Evolutionary conservation across 2,329 filamentous ascomycete genomes (phyloP), one percentile per base, ranked within the genome.

Genomic region (Didymosphaeria variabile): DNA sequence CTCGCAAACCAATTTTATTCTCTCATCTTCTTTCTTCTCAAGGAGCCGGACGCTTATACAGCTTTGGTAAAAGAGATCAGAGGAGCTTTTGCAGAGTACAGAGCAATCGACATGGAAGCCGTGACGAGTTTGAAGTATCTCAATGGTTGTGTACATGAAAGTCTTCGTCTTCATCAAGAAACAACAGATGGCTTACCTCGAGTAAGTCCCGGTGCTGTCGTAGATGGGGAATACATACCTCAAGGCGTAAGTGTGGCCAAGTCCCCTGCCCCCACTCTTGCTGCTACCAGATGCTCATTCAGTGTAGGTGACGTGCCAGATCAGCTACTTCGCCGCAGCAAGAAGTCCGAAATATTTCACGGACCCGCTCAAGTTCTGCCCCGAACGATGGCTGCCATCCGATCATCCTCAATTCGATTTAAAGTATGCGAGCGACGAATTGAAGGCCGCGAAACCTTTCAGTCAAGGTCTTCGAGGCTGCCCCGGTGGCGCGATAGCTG

Each of bases 281-380:
- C 6, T 6, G 26, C 26, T 29, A 29, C 26, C 26, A 29, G 26
- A 29, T 29, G 26, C 6, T 29, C 4, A 29, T 29, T 5, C 26
- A 29, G 26, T 29, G 26, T 29, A 29, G n/a, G 50, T 53, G 10
- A 53, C 50, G 38, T 53, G 50, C 50, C 50, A 53, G 19, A 53
- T 53, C 50, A 53, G 50, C 50, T 53, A 53, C 50, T 53, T 53
- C 50, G 50, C 50, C 3, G 50, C 50, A 53, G 50, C 50, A 53
- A 53, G 50, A 38, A 55, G 38, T 44, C 23, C 52, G 23, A 36
- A 17, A 23, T 42, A 44, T 44, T 55, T 55, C 52, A 42, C 23
- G 19, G 34, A 45, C 23, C 52, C 52, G 52, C 34, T 23, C 52
- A 45, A 45, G 34, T 55, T 55, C 23, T 17, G 34, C 7, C 52